A percentile compares a stretch with the other conserved stretches of the same genome.
Evolutionary conservation across 2,329 filamentous ascomycete species (phyloP).

Genomic region (Zymoseptoria crescenta): DNA sequence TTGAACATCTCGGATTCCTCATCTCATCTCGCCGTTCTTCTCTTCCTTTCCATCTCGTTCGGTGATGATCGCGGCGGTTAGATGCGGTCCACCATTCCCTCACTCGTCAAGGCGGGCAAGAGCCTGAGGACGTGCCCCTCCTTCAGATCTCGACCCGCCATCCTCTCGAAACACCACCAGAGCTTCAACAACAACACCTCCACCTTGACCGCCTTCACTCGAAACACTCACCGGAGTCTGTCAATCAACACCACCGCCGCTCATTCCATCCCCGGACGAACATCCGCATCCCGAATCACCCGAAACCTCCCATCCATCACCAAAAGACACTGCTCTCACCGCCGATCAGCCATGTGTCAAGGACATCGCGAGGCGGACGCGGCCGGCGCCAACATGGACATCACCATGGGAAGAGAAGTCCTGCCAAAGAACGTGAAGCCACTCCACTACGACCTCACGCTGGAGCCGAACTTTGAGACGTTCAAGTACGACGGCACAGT

Average conservation of each 20-base stretch:
- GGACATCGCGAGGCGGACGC: conserved; percentile 49
- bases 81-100: background rate
- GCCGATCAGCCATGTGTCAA: conserved; percentile 63
- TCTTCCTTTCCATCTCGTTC: background rate
- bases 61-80: background rate
- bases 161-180: background rate
- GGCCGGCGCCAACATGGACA: conserved; percentile 50
- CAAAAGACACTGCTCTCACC: conserved; percentile 62
- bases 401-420: conserved; percentile 66
- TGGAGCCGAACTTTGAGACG: conserved; percentile 84
- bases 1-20: background rate
- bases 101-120: background rate
- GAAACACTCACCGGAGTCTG: background rate
- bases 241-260: background rate
- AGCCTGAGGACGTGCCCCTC: conserved; percentile 1
- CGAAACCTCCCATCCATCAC: conserved; percentile 3
- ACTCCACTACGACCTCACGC: conserved; percentile 80
- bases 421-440: conserved; percentile 88
- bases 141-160: conserved; percentile 1
- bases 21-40: background rate
- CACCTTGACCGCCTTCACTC: conserved; percentile 1
- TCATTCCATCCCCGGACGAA: background rate
- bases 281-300: conserved; percentile 1
- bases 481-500: conserved; percentile 83
- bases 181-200: conserved; percentile 2